Conservation (phyloP, 441 rosid species). For the Rhodomyrtus psidioides region DNA sequence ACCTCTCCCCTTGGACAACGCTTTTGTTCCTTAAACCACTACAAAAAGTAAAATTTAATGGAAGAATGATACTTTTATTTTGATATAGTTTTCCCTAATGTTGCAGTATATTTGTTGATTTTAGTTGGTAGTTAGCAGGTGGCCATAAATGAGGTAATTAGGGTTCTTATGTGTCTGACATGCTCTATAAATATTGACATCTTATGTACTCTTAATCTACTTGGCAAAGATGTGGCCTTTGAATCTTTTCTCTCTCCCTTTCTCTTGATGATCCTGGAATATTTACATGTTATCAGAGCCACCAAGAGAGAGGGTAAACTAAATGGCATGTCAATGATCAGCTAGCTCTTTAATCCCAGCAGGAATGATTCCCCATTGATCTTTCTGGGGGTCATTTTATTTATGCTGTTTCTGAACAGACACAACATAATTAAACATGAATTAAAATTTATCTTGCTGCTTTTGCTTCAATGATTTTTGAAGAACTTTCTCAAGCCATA, state of each 20-base stretch:
- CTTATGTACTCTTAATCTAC: not conserved
- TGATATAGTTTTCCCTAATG: not conserved
- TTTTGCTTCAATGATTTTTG: not conserved
- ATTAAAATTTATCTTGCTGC: not conserved
- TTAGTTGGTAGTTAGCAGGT: not conserved
- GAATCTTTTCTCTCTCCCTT: not conserved
- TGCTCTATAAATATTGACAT: not conserved
- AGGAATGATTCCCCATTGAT: not conserved
- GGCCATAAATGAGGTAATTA: not conserved
- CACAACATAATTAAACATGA: not conserved
- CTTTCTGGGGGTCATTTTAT: not conserved
- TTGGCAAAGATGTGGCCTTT: not conserved
- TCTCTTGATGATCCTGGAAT: not conserved
- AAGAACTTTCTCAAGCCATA: not conserved
- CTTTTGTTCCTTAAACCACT: not conserved
- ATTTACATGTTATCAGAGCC: not conserved
- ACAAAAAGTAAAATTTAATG: not conserved
- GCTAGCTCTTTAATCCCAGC: not conserved
- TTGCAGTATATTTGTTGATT: not conserved
- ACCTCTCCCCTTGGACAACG: not conserved
- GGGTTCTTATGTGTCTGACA: not conserved
- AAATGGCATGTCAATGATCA: not conserved
- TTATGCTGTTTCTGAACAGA: not conserved
- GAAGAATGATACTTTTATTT: not conserved
- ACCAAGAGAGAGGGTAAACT: not conserved